Conservation (phyloP, 805 yeast species). For the Wickerhamomyces sydowiorum region DNA sequence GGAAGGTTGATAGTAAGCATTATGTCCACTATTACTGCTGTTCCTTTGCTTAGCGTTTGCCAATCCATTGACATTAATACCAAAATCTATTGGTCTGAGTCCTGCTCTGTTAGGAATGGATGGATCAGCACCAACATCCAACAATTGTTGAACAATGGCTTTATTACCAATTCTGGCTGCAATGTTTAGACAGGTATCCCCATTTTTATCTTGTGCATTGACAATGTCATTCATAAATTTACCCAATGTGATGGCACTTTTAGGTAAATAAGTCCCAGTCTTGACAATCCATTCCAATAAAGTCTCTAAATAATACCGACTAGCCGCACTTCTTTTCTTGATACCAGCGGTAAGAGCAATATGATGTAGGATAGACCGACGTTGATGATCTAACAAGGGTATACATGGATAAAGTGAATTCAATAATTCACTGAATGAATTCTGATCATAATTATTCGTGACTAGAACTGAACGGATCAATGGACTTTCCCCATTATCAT, state of each 20-base stretch:
- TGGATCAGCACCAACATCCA: constrained; percentile 87
- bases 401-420: constrained; percentile 73
- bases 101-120: constrained; percentile 79
- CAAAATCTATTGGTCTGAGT: constrained; percentile 81
- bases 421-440: constrained; percentile 65
- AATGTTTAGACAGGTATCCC: constrained; percentile 91
- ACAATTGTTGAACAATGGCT: constrained; percentile 69
- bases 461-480: constrained; percentile 78
- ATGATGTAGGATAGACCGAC: constrained; percentile 82
- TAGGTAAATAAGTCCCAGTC: constrained; percentile 39
- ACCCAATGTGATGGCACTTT: constrained; percentile 43
- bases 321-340: constrained; percentile 65
- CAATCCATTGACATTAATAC: constrained; percentile 43
- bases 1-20: not conserved
- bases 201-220: constrained; percentile 87
- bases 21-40: not conserved
- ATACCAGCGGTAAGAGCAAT: constrained; percentile 77
- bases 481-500: constrained; percentile 83
- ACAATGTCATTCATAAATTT: constrained; percentile 65
- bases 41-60: not conserved
- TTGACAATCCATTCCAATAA: constrained; percentile 74
- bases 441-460: constrained; percentile 75
- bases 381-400: constrained; percentile 57
- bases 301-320: constrained; percentile 67
- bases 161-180: constrained; percentile 86